Conservation (phyloP, 140 eudicot species). For the Senecio squalidus region DNA sequence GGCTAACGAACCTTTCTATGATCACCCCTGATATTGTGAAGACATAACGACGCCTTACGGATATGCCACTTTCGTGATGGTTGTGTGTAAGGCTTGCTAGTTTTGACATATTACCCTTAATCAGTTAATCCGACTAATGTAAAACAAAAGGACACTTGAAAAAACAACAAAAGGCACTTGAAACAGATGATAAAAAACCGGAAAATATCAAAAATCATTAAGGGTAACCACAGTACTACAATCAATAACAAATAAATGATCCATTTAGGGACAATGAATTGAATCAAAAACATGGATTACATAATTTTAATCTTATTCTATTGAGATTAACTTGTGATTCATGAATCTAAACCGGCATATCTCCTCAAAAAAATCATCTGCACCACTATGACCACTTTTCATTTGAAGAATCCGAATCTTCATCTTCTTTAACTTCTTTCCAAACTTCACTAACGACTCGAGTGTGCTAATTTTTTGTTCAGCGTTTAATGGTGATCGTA, state of each 20-base stretch:
- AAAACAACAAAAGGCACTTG: too few relatives aligned
- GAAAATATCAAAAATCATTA: not conserved
- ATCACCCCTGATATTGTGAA: too few relatives aligned
- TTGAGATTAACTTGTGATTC: slow-evolving; percentile 53
- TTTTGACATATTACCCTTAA: too few relatives aligned
- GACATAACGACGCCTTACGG: too few relatives aligned
- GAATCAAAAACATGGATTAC: not conserved
- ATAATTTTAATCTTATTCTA: slow-evolving; percentile 45
- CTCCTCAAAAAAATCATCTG: slow-evolving; percentile 87
- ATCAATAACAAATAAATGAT: slow-evolving; percentile 6
- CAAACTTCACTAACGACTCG: slow-evolving; percentile 58
- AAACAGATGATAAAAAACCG: not conserved
- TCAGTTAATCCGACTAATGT: too few relatives aligned
- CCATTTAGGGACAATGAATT: slow-evolving; percentile 16
- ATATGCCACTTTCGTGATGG: too few relatives aligned
- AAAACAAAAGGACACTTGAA: not conserved
- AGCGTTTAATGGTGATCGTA: slow-evolving; percentile 75
- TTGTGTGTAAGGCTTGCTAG: too few relatives aligned
- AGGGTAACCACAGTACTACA: not conserved
- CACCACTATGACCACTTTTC: slow-evolving; percentile 86
- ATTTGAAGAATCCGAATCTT: slow-evolving; percentile 70
- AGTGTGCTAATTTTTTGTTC: slow-evolving; percentile 86
- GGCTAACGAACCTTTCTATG: too few relatives aligned
- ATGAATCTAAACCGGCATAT: slow-evolving; percentile 61
- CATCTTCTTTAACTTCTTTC: slow-evolving; percentile 61